Evolutionary conservation across 2,329 filamentous ascomycete species (phyloP).

Genomic region (Ceratocystis destructans): DNA sequence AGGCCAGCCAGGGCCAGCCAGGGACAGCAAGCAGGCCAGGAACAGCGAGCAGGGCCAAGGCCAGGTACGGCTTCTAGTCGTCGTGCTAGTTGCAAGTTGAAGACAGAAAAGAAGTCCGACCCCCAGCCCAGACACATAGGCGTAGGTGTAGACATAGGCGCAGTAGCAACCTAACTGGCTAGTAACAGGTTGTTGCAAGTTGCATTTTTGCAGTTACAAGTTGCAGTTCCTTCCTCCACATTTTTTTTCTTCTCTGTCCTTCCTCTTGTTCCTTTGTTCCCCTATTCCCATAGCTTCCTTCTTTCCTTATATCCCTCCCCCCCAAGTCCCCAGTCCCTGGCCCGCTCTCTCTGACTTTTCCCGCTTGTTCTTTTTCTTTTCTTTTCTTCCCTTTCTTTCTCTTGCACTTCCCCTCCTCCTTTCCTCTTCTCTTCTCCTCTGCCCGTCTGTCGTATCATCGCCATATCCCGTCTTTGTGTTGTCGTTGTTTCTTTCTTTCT

Average conservation of each 20-base stretch:
- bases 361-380: conserved; percentile 24
- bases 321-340: conserved; percentile 18
- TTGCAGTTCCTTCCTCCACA: neutral
- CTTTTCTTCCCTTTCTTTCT: conserved; percentile 25
- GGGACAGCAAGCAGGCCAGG: neutral
- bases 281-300: conserved; percentile 8
- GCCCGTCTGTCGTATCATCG: conserved; percentile 24
- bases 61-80: neutral
- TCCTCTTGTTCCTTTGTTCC: neutral
- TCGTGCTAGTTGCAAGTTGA: neutral
- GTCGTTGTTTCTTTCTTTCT: conserved; percentile 24
- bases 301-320: neutral
- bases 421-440: conserved; percentile 25
- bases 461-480: conserved; percentile 25
- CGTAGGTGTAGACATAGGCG: neutral
- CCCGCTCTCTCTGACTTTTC: conserved; percentile 27
- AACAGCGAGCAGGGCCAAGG: neutral
- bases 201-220: neutral
- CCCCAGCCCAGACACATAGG: neutral
- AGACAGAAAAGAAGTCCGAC: neutral
- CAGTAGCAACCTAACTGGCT: neutral
- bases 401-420: conserved; percentile 22
- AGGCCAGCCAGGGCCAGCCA: conserved; percentile 6
- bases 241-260: neutral
- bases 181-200: neutral